Evolutionary conservation across 148 eudicot genomes (phyloP), one percentile per base, ranked within the genome.

Genomic region (Diospyros lotus): DNA sequence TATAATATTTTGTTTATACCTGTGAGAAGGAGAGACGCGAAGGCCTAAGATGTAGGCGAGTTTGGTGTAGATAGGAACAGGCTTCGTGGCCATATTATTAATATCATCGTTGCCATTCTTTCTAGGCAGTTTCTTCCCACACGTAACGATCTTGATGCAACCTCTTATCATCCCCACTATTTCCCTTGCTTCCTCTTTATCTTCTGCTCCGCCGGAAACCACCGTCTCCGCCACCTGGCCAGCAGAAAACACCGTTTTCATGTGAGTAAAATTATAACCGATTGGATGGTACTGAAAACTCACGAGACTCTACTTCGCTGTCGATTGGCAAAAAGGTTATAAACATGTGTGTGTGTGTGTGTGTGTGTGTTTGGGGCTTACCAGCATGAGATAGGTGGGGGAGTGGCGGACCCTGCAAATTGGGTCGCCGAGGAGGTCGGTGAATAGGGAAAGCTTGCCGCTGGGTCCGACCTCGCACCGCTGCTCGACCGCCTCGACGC

Each of bases 91-190:
- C 28, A 28, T 28, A 28, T 28, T 28, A 28, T 28, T 28, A 28
- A 28, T 28, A 28, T 28, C 28, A 77, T 73, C 50, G 43, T 72
- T 3, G 70, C 68, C 50, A 44, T 44, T 78, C 18, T 84, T 79
- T 17, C 87, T 71, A 8, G 87, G 61, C 72, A 78, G 73, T 42
- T 87, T 90, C 39, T 76, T 86, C 18, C 92, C 96, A 51, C 96
- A 90, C 0, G 97, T 92, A 82, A 89, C 98, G 73, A 89, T 87
- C 62, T 95, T 95, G 68, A 95, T 92, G 75, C 96, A 92, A 5
- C 98, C 98, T 45, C 98, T 88, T 6, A 95, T 83, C 87, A 93
- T 89, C 65, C 98, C 98, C 6, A 92, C 96, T 39, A 95, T 89
- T 63, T 82, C 87, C 62, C 84, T 82, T 67, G 71, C 83, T 64